Evolutionary conservation across 148 eudicot species (phyloP), one percentile per base, ranked within the genome.

Genomic region (Amaranthus palmeri): DNA sequence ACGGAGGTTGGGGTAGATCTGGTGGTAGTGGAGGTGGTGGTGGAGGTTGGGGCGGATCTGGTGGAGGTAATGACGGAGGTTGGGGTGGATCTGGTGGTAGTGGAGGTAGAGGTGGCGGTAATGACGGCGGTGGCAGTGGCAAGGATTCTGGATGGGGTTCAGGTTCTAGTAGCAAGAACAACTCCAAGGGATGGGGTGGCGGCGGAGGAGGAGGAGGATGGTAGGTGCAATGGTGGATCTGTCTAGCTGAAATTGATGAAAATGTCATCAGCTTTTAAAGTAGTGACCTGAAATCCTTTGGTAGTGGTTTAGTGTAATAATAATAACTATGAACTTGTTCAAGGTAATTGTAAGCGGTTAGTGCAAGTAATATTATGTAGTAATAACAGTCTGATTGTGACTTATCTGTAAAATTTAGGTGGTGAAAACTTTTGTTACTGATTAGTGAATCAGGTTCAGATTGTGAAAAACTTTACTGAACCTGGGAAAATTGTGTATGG

Each of bases 111-210:
- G 49, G 70, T 54, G 70, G 70, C 17, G 55, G 49, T 50, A 68
- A 12, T 11, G 44, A 40, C n/a, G 36, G 49, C 18, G 78, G 67
- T 15, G 77, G 59, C 71, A 65, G n/a, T 0, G 73, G 69, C n/a
- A 47, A 61, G 10, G 69, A 74, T 57, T 67, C 65, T 40, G 83
- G 84, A 10, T 68, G 83, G 77, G 84, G 78, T 69, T 72, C 78
- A 9, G 77, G 70, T 8, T 63, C 70, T 12, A 40, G 44, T 3
- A 45, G 8, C 47, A 74, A 74, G 76, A 49, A 67, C 57, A 65
- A 72, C 57, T 18, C 67, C 6, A 74, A 75, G 64, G 82, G 84
- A 12, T 78, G 82, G 84, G 64, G 72, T 42, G 76, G 50, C 52
- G 41, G 75, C 2, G 53, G 18, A 44, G 69, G 69, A 1, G 82